Conservation (phyloP, 2,329 filamentous ascomycete genomes). For the Aspergillus intermedius region DNA sequence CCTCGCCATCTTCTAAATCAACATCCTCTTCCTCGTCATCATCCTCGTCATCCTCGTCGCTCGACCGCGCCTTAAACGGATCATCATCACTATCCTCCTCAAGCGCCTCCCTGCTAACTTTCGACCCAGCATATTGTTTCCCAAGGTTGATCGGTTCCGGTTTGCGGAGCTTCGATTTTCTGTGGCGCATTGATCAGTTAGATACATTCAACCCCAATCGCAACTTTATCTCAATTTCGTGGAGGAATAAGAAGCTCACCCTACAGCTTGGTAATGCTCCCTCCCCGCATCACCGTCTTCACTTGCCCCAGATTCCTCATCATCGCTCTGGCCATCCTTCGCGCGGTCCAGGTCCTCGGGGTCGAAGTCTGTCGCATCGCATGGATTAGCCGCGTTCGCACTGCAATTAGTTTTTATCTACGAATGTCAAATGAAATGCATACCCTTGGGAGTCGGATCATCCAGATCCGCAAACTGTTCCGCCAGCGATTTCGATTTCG, state of each 20-base stretch:
- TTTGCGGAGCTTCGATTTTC: conserved; percentile 76
- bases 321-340: conserved; percentile 47
- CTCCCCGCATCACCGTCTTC: conserved; percentile 54
- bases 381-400: not conserved
- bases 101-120: conserved; percentile 63
- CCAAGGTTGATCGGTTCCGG: conserved; percentile 64
- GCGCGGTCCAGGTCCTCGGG: conserved; percentile 62
- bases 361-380: conserved; percentile 61
- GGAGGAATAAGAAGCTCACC: conserved; percentile 39
- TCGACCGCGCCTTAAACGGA: conserved; percentile 31
- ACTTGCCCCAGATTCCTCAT: conserved; percentile 42
- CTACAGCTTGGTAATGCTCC: conserved; percentile 79
- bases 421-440: not conserved
- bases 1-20: conserved; percentile 23
- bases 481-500: conserved; percentile 54
- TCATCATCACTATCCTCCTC: conserved; percentile 52
- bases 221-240: not conserved
- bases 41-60: conserved; percentile 27
- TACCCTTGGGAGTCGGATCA: conserved; percentile 58
- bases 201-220: not conserved
- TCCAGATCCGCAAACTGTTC: conserved; percentile 58
- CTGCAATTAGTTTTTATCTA: no score
- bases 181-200: conserved; percentile 23
- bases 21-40: conserved; percentile 14
- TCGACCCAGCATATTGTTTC: conserved; percentile 70